Percentiles rank a stretch among this genome's conserved stretches.
Evolutionary conservation across 2,329 filamentous ascomycete species (phyloP).

Genomic region (Colletotrichum sp.): DNA sequence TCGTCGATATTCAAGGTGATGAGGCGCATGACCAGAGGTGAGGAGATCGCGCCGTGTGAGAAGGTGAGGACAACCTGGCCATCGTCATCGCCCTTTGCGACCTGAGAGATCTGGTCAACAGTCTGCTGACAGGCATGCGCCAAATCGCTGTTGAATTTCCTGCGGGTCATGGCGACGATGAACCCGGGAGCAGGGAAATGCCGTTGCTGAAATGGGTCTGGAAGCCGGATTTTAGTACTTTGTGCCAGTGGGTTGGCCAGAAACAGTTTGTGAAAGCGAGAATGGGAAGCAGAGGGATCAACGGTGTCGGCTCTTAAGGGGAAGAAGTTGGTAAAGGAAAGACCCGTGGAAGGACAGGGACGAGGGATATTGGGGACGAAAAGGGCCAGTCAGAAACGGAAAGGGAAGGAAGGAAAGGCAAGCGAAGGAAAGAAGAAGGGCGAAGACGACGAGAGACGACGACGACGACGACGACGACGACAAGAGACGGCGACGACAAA

Average conservation of each 20-base stretch:
- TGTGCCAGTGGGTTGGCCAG: not conserved
- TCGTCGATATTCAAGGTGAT: constrained; percentile 31
- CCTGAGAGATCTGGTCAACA: constrained; percentile 53
- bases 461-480: not conserved
- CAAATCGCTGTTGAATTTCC: constrained; percentile 67
- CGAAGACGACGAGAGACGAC: not conserved
- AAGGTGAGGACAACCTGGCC: constrained; percentile 73
- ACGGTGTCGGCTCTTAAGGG: not conserved
- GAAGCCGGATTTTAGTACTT: not conserved
- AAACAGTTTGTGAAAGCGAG: not conserved
- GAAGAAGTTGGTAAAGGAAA: not conserved
- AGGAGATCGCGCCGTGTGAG: constrained; percentile 27
- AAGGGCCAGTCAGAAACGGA: not conserved
- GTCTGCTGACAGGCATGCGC: constrained; percentile 40
- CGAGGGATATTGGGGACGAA: not conserved
- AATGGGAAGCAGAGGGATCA: not conserved
- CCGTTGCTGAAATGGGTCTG: not conserved
- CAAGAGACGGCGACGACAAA: not conserved
- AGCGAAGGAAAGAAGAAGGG: not conserved
- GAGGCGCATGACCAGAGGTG: constrained; percentile 31
- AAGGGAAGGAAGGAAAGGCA: not conserved
- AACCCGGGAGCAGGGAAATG: not conserved
- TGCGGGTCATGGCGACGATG: constrained; percentile 64
- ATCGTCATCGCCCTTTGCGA: constrained; percentile 71
- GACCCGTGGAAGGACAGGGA: accelerated